Evolutionary conservation across 306 rosid genomes (phyloP), one percentile per base, ranked within the genome.

Genomic region (Purshia tridentata): DNA sequence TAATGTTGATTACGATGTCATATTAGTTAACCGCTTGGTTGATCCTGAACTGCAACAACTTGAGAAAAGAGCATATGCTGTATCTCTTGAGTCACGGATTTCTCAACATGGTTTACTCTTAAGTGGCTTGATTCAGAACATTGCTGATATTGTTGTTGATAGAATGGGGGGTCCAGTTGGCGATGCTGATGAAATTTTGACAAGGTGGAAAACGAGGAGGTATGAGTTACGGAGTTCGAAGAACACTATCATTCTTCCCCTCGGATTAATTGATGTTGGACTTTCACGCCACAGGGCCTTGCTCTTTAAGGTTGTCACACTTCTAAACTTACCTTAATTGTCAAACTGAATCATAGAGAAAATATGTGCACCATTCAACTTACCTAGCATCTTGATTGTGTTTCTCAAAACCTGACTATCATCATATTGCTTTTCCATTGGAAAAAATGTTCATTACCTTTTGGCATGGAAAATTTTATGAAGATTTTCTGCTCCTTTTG

Each of bases 251-350:
- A 83, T 90, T 81, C 89, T 95, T 77, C 98, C 99, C 70, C 91
- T 92, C 29, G 98, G 99, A 52, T 50, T 68, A 75, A 94, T 95
- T 79, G 99, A 95, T 78, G 81, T 95, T 68, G 99, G 98, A 83
- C 99, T 95, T 87, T 90, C 98, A 16, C 97, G 99, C 75, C 98
- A 95, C 76, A 86, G 99, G 62, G 98, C 99, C 77, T 85, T 95
- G 60, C 99, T 95, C 69, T 95, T 95, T 76, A 95, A 95, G 98
- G 99, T 89, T 81, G 79, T 75, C 76, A 50, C 76, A 62, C 41
- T 49, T 70, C 60, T 62, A 29, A 67, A 40, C 58, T 73, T 59
- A 23, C 52, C 70, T 42, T 69, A 22, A 5, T 69, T 66, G 53
- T 60, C 78, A 57, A 19, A 64, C 69, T 49, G 10, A 51, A 58